Evolutionary conservation across 345 rosid species (phyloP).

Genomic region (sweet orange (Citrus sinensis)): DVS_A1.0 CM039163.1:44143501-44144000

Average conservation of each 20-base stretch:
- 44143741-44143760: slow-evolving; percentile 95
- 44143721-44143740: slow-evolving; percentile 96
- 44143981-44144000: slow-evolving; percentile 93
- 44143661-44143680: slow-evolving; percentile 45
- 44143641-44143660: slow-evolving; percentile 1
- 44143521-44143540: background rate
- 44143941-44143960: slow-evolving; percentile 76
- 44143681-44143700: slow-evolving; percentile 82
- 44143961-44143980: slow-evolving; percentile 77
- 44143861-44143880: background rate
- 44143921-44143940: slow-evolving; percentile 68
- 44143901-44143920: slow-evolving; percentile 48
- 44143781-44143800: slow-evolving; percentile 96
- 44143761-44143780: slow-evolving; percentile 79
- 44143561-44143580: background rate
- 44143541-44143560: too few species aligned
- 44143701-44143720: slow-evolving; percentile 93
- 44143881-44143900: slow-evolving; percentile 1
- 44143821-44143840: background rate
- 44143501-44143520: background rate
- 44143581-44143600: background rate
- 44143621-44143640: slow-evolving; percentile 3
- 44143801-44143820: background rate
- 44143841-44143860: slow-evolving; percentile 5
- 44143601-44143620: slow-evolving; percentile 3